A percentile compares a stretch with the other conserved stretches of the same genome.
These are phyloP conservation scores for Elaphomyces granulatus DNA, from an alignment of 495 filamentous ascomycete species.

Conservation along the genomic window DNA sequence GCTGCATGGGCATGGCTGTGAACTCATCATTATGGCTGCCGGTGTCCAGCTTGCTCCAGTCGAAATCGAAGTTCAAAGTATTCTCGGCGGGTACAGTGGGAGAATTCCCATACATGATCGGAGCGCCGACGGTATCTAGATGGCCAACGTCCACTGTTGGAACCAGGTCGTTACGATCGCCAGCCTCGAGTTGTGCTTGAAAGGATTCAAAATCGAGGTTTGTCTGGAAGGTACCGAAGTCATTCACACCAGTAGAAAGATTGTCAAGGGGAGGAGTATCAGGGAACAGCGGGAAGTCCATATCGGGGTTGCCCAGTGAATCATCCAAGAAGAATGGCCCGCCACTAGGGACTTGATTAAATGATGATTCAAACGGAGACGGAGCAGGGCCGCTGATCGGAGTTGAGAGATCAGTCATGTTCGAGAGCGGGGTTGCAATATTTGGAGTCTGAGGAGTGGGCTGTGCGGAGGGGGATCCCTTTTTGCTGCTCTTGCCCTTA, in stretches of 20 bases:
- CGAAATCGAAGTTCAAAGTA: constrained; percentile 21
- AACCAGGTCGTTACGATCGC: constrained; percentile 32
- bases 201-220: constrained; percentile 36
- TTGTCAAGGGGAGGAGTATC: constrained; percentile 8
- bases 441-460: constrained; percentile 35
- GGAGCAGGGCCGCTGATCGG: constrained; percentile 16
- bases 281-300: constrained; percentile 17
- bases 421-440: constrained; percentile 36
- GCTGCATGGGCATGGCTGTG: constrained; percentile 21
- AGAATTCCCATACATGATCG: constrained; percentile 12
- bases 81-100: constrained; percentile 15
- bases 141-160: constrained; percentile 14
- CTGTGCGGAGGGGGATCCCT: constrained; percentile 13
- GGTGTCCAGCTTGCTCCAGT: constrained; percentile 26
- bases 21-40: constrained; percentile 19
- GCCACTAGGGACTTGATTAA: not conserved
- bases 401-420: constrained; percentile 27
- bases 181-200: constrained; percentile 34
- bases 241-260: constrained; percentile 6
- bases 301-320: constrained; percentile 12
- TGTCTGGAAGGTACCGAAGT: constrained; percentile 12
- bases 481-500: constrained; percentile 48
- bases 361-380: constrained; percentile 11
- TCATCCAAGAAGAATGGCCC: constrained; percentile 19
- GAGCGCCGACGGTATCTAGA: constrained; percentile 9